Percentiles rank a stretch among this genome's conserved stretches.
Conservation (phyloP, 1,284 basidiomycete genomes). For the Cutaneotrichosporon sp. region DNA sequence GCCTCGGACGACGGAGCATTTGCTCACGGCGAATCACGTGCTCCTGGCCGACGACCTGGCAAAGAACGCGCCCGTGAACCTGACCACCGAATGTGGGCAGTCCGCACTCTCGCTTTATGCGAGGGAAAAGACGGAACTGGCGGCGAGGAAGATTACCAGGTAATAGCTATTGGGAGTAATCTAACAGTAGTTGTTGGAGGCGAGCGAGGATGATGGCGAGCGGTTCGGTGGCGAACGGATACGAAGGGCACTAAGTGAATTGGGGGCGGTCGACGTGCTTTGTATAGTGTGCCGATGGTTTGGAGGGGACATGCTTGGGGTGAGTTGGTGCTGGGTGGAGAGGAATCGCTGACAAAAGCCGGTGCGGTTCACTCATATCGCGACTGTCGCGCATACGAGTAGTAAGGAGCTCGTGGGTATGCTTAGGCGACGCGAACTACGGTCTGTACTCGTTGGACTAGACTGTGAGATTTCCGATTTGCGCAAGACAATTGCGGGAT, state of each 20-base stretch:
- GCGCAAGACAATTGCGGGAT: constrained; percentile 26
- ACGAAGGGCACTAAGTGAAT: constrained; percentile 37
- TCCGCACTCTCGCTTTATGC: constrained; percentile 37
- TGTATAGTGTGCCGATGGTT: constrained; percentile 45
- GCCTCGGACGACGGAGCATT: constrained; percentile 40
- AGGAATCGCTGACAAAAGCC: constrained; percentile 34
- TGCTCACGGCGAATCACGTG: constrained; percentile 36
- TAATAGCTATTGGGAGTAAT: too few species aligned
- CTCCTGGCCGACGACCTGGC: constrained; percentile 24
- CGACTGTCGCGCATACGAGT: constrained; percentile 40
- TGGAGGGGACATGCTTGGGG: constrained; percentile 5
- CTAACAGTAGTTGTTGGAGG: constrained; percentile 39
- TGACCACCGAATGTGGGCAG: constrained; percentile 52
- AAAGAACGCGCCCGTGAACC: constrained; percentile 44
- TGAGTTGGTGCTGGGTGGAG: too few species aligned
- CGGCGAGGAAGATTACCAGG: constrained; percentile 50
- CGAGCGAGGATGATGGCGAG: constrained; percentile 48
- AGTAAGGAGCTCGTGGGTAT: constrained; percentile 33
- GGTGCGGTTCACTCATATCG: constrained; percentile 49
- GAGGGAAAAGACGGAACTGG: constrained; percentile 46
- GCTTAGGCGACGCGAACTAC: constrained; percentile 38
- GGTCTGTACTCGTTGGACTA: constrained; percentile 31
- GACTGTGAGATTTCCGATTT: constrained; percentile 43
- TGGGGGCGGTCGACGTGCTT: constrained; percentile 44
- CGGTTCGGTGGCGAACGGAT: constrained; percentile 49